Evolutionary conservation across 2,329 filamentous ascomycete genomes (phyloP), one percentile per base, ranked within the genome.

Genomic region (Botrytis deweyae): DNA sequence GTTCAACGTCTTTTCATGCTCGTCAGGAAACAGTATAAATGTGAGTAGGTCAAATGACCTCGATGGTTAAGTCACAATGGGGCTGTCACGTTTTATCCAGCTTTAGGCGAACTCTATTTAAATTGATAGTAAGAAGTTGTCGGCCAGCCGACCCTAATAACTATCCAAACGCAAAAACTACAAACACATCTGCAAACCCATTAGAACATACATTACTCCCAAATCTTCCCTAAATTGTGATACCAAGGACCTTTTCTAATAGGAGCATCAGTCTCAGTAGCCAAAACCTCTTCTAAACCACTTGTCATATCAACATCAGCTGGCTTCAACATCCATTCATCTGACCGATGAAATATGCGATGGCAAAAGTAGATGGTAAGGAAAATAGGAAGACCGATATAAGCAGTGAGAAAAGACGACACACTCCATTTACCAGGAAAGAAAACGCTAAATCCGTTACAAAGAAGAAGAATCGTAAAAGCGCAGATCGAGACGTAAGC

Each of bases 211-310:
- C 1, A 8, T 40, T n/a, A 62, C 5, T 40, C 36, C 59, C 59
- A 62, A 25, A 62, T 38, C 22, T 62, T 62, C 10, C 59, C 59
- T 38, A 62, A 16, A 38, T 40, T 62, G 6, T 40, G 59, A 36
- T 62, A 62, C 59, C 59, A 62, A 0, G 22, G 59, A 40, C 22
- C 59, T 16, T 5, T 40, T 62, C 59, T 40, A 18, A 25, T 6
- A 62, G 36, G 36, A 40, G 33, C 36, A 38, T 36, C 36, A 40
- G 36, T 40, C 22, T 62, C 59, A 40, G 33, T 62, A 8, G 36
- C 59, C 22, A 62, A 62, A 38, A 62, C 20, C 25, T 61, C 59
- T 61, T 61, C 59, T 38, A 61, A 61, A 25, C 59, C 59, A 61
- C 33, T 61, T 0, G 20, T 16, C 59, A 61, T 38, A 25, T 38